phyloP scores from a whole-genome alignment of 768 basidiomycete genomes.

The Russula abietina region DNA sequence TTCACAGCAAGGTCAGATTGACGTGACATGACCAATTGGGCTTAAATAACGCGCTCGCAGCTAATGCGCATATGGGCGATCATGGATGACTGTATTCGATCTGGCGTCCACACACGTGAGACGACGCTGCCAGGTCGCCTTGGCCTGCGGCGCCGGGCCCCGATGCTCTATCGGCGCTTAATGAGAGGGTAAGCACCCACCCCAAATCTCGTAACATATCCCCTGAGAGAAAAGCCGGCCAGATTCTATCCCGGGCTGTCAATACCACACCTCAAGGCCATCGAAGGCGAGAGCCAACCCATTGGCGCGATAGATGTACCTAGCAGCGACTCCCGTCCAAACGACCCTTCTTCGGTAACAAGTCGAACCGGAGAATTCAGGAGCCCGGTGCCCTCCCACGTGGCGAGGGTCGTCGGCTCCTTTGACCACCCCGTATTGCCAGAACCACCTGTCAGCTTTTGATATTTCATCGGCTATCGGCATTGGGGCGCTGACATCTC shows the following conservation, averaged over 20 bases:
- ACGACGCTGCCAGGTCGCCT: constrained; percentile 83
- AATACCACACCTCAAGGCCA: constrained; percentile 34
- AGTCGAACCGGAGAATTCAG: background rate
- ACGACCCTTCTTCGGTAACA: constrained; percentile 17
- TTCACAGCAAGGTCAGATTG: constrained; percentile 56
- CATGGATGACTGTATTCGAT: constrained; percentile 88
- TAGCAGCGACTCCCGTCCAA: constrained; percentile 25
- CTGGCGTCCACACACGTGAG: constrained; percentile 76
- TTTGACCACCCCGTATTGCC: constrained; percentile 76
- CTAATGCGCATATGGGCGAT: constrained; percentile 81
- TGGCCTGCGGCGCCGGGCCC: constrained; percentile 72
- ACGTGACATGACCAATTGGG: background rate
- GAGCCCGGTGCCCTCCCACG: constrained; percentile 26
- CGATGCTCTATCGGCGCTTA: constrained; percentile 80
- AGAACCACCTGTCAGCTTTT: constrained; percentile 65
- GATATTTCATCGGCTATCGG: background rate
- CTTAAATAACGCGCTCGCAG: constrained; percentile 24
- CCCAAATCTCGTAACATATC: background rate
- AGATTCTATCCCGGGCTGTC: constrained; percentile 51
- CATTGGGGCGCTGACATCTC: constrained; percentile 4
- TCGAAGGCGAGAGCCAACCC: constrained; percentile 31
- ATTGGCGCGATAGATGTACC: constrained; percentile 24
- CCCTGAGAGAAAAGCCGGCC: constrained; percentile 4
- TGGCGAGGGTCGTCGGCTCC: constrained; percentile 57
- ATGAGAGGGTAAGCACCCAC: constrained; percentile 67